These are phyloP conservation scores for Gonium pectorale DNA, from an alignment of 139 green algal species.

Conservation along the genomic window DNA sequence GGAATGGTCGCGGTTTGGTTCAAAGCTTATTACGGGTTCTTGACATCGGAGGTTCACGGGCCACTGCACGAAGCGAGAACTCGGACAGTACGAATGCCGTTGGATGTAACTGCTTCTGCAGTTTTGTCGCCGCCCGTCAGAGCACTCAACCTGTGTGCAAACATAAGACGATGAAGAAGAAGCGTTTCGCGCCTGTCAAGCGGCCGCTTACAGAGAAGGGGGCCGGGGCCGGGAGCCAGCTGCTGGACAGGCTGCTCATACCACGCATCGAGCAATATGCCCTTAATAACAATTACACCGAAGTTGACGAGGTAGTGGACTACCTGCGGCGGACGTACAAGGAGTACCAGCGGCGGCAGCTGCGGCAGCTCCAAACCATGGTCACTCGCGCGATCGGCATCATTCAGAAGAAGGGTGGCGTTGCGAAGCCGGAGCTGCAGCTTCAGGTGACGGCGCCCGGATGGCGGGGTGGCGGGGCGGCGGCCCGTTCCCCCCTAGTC, in stretches of 20 bases:
- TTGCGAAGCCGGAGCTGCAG: neutral
- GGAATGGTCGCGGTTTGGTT: no score
- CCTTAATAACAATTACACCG: constrained; percentile 67
- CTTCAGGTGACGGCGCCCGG: no score
- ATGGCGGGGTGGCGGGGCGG: no score
- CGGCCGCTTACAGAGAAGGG: neutral
- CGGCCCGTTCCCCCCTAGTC: no score
- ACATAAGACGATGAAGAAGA: constrained; percentile 21
- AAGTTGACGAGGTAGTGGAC: constrained; percentile 74
- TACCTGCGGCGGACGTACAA: constrained; percentile 69
- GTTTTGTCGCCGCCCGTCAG: neutral
- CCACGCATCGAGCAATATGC: constrained; percentile 77
- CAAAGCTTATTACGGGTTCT: no score
- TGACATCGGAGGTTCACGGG: no score
- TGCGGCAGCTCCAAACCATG: constrained; percentile 61
- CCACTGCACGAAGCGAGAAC: no score
- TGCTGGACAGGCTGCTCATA: constrained; percentile 71
- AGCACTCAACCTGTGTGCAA: neutral
- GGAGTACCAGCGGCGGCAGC: constrained; percentile 78
- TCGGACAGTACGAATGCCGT: no score
- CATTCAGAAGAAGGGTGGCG: constrained; percentile 34
- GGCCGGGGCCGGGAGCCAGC: neutral
- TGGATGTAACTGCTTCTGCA: no score
- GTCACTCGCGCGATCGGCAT: constrained; percentile 56
- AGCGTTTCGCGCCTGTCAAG: neutral